Conservation (phyloP, 352 stramenopile species). For the Saprolegnia diclina region DNA sequence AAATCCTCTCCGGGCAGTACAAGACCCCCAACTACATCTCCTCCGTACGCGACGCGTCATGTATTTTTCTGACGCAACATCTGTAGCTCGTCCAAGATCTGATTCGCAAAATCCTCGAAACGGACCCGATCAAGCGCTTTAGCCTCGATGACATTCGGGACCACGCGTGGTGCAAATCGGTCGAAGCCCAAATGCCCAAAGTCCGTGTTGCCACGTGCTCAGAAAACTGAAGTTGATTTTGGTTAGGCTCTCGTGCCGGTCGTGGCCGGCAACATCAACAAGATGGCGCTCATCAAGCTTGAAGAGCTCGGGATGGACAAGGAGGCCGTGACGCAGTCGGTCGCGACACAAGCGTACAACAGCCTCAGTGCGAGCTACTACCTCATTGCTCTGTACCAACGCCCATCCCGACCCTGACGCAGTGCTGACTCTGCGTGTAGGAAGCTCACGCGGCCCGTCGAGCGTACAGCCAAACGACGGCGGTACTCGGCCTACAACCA, state of each 20-base stretch:
- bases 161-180: conserved; percentile 69
- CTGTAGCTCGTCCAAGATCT: conserved; percentile 59
- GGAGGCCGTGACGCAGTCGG: conserved; percentile 13
- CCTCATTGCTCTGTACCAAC: conserved; percentile 21
- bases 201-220: not conserved
- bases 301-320: conserved; percentile 19
- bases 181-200: conserved; percentile 25
- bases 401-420: not conserved
- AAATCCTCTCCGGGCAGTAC: conserved; percentile 87
- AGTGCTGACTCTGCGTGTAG: conserved; percentile 7
- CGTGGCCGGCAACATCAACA: not conserved
- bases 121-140: conserved; percentile 69
- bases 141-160: conserved; percentile 68
- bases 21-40: conserved; percentile 73
- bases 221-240: not conserved
- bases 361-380: conserved; percentile 20
- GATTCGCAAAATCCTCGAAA: conserved; percentile 79
- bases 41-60: conserved; percentile 30
- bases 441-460: conserved; percentile 17
- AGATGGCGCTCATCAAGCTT: conserved; percentile 19
- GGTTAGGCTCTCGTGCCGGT: not conserved
- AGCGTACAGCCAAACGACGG: conserved; percentile 9
- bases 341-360: conserved; percentile 14
- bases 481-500: conserved; percentile 27
- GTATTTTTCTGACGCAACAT: not conserved